These are phyloP conservation scores for Endothia cerciana DNA, from an alignment of 2,329 filamentous ascomycete species.

Conservation along the genomic window DNA sequence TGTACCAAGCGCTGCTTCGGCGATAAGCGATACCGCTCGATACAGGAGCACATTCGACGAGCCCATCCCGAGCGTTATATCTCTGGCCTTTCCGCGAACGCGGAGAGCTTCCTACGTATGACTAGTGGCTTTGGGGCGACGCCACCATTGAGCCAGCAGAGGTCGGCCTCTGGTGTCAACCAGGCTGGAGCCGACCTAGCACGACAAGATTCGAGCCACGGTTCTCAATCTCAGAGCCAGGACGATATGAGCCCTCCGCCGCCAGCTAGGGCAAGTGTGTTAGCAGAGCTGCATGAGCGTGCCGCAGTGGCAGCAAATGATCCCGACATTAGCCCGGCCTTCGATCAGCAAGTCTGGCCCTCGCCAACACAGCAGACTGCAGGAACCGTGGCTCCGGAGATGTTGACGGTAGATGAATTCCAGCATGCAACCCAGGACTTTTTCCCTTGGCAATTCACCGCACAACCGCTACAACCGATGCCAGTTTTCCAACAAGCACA, in stretches of 20 bases:
- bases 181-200: neutral
- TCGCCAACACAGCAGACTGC: constrained; percentile 7
- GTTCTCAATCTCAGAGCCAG: constrained; percentile 1
- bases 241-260: neutral
- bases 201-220: constrained; percentile 4
- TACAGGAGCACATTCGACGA: constrained; percentile 98
- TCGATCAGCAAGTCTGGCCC: neutral
- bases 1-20: constrained; percentile 27
- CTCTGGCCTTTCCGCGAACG: constrained; percentile 93
- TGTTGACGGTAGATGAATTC: constrained; percentile 6
- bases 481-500: constrained; percentile 12
- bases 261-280: neutral
- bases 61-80: constrained; percentile 98
- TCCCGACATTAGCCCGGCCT: constrained; percentile 1
- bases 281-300: neutral
- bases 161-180: neutral
- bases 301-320: neutral
- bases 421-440: neutral
- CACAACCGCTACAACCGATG: constrained; percentile 3
- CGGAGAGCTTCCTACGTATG: constrained; percentile 97
- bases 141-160: constrained; percentile 1
- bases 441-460: neutral
- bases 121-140: neutral
- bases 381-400: constrained; percentile 11
- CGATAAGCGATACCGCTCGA: constrained; percentile 73